A percentile compares a stretch with the other conserved stretches of the same genome.
Evolutionary conservation across 768 basidiomycete genomes (phyloP).

Genomic region (Mycena belliarum): DNA sequence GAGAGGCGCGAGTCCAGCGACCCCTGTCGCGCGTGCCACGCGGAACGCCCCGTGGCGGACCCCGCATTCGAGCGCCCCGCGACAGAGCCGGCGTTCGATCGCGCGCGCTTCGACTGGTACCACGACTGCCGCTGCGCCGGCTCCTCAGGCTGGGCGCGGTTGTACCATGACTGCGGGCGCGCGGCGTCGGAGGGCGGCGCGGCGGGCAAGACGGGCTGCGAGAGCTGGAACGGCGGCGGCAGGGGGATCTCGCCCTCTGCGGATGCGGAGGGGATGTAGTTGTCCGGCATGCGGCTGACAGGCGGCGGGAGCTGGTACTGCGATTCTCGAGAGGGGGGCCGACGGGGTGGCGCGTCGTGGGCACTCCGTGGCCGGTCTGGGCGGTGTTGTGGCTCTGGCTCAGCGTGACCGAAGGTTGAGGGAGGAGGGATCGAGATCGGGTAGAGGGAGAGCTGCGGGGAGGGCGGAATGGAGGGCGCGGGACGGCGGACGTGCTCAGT

Average conservation of each 20-base stretch:
- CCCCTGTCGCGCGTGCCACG: conserved; percentile 11
- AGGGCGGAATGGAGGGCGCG: conserved; percentile 8
- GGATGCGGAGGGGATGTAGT: conserved; percentile 20
- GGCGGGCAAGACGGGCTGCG: not conserved
- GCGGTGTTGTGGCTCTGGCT: not conserved
- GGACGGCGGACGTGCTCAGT: not conserved
- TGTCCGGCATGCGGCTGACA: conserved; percentile 11
- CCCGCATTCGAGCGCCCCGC: conserved; percentile 11
- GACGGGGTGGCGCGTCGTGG: not conserved
- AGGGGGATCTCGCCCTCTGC: conserved; percentile 17
- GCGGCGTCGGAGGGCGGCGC: not conserved
- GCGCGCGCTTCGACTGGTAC: conserved; percentile 17
- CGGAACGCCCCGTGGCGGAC: conserved; percentile 6
- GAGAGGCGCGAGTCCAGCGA: conserved; percentile 15
- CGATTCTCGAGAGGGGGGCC: not conserved
- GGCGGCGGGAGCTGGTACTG: conserved; percentile 1
- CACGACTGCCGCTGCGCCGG: not conserved
- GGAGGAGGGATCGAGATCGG: conserved; percentile 18
- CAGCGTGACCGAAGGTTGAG: conserved; percentile 12
- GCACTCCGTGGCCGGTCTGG: not conserved
- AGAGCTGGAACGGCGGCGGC: conserved; percentile 22
- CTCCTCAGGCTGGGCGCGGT: not conserved
- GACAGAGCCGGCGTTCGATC: conserved; percentile 17
- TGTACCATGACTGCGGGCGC: conserved; percentile 9
- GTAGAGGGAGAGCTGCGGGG: conserved; percentile 7